Conservation (phyloP, 2,329 filamentous ascomycete species). For the Verticillium isaacii region DNA sequence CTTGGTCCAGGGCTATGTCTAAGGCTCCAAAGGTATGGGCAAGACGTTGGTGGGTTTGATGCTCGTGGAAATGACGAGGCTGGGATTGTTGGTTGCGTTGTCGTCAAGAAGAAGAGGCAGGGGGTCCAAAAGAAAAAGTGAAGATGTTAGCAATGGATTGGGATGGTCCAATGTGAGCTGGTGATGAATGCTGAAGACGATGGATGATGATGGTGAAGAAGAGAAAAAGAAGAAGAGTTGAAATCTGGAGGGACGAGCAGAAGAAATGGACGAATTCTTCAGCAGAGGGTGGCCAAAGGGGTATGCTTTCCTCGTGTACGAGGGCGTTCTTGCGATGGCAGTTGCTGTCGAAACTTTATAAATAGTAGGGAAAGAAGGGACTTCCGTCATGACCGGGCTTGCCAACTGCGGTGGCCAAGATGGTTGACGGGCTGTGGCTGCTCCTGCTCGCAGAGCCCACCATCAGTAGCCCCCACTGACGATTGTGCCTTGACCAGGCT, state of each 20-base stretch:
- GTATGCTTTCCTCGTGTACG: too few species aligned
- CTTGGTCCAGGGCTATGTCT: neutral
- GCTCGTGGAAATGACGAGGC: neutral
- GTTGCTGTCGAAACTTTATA: too few species aligned
- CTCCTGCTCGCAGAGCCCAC: too few species aligned
- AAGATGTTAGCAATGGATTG: neutral
- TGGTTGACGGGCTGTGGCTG: too few species aligned
- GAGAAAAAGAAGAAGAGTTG: neutral
- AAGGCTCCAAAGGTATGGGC: neutral
- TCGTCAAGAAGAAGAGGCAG: neutral
- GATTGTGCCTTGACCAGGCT: too few species aligned
- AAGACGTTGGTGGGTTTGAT: neutral
- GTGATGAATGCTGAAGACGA: neutral
- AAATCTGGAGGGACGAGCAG: neutral
- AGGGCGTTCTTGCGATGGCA: too few species aligned
- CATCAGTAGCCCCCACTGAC: too few species aligned
- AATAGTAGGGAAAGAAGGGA: too few species aligned
- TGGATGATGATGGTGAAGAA: neutral
- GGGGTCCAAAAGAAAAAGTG: neutral
- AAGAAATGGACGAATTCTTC: neutral
- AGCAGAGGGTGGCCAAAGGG: neutral
- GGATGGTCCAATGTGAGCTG: neutral
- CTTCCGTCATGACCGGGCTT: too few species aligned
- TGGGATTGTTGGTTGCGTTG: neutral
- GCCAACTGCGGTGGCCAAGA: too few species aligned